These are phyloP conservation scores for Kodamaea leandrae DNA, from an alignment of 805 yeast species.

Conservation along the genomic window DNA sequence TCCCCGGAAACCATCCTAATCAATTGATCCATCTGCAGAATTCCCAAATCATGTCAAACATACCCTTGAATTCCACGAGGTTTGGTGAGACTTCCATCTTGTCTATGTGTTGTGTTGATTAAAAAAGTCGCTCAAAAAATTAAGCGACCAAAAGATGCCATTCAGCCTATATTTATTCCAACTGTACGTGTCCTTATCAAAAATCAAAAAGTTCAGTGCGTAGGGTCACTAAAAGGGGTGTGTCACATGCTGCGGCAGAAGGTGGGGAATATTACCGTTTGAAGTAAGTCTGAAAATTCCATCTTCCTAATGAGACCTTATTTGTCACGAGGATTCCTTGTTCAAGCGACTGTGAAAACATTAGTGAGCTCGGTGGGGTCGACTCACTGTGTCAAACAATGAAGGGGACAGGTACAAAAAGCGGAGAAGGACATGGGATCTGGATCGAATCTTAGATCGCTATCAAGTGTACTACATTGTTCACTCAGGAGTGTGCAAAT, in stretches of 20 bases:
- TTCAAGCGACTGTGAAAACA: too few relatives aligned
- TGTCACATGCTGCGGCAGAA: conserved; percentile 1
- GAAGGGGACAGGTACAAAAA: too few relatives aligned
- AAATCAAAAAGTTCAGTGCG: neutral
- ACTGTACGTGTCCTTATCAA: conserved; percentile 4
- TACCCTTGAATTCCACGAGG: conserved; percentile 74
- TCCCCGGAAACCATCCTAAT: too few relatives aligned
- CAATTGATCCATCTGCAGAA: too few relatives aligned
- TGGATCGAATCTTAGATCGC: too few relatives aligned
- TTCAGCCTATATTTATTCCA: neutral
- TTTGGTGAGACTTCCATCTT: conserved; percentile 72
- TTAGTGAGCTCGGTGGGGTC: too few relatives aligned
- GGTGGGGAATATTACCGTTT: conserved; percentile 3
- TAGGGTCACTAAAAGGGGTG: neutral
- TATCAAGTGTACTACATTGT: too few relatives aligned
- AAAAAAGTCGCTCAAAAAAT: neutral
- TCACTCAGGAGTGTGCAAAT: too few relatives aligned
- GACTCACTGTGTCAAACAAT: too few relatives aligned
- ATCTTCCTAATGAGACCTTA: neutral
- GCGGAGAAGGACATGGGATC: too few relatives aligned
- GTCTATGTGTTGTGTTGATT: conserved; percentile 5
- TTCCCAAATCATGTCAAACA: too few relatives aligned
- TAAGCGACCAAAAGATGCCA: neutral
- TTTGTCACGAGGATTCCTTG: too few relatives aligned
- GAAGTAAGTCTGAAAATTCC: neutral